Base-by-base conservation (phyloP, 208 protist species). In the Trypanosoma conorhini region DNA sequence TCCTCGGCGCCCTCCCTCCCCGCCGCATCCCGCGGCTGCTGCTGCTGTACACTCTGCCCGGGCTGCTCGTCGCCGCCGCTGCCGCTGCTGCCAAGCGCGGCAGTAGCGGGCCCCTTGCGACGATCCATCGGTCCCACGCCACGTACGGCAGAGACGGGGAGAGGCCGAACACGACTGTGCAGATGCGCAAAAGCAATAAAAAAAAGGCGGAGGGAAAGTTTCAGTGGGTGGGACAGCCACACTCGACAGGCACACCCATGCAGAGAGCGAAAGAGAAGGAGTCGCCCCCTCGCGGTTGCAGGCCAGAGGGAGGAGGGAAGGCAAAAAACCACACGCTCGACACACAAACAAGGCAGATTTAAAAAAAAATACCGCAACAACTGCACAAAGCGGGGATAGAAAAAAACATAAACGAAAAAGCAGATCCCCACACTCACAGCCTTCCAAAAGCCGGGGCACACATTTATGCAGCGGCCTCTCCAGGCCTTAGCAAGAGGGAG, bases 231-330 rank as follows among this genome's bases (percentile, higher is more conserved):
- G 15, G 24, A 15, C 33, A 21, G 54, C 38, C 10, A 54, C 46
- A n/a, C 9, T 17, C 1, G 44, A 63, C 19, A 63, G 33, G 33
- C 33, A 38, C 33, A 17, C 19, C 21, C 59, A 42, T 15, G 22
- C 8, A 52, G 22, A 65, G 19, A 40, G 33, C 9, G 51, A 65
- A 77, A 70, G 26, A 72, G 56, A 56, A 52, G 13, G 68, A 74
- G 62, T 46, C 15, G 42, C 15, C 17, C 17, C 42, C 15, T 10
- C 15, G 3, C 15, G 8, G 13, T n/a, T n/a, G n/a, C n/a, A n/a
- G n/a, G n/a, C n/a, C n/a, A n/a, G n/a, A n/a, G n/a, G n/a, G n/a
- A n/a, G n/a, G n/a, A n/a, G n/a, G 1, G 15, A 10, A 10, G 5
- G 42, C 42, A 46, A 2, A 21, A 19, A 46, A 19, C 42, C 42